Evolutionary conservation across 2,329 filamentous ascomycete species (phyloP).

Genomic region (Didymella segeticola): DNA sequence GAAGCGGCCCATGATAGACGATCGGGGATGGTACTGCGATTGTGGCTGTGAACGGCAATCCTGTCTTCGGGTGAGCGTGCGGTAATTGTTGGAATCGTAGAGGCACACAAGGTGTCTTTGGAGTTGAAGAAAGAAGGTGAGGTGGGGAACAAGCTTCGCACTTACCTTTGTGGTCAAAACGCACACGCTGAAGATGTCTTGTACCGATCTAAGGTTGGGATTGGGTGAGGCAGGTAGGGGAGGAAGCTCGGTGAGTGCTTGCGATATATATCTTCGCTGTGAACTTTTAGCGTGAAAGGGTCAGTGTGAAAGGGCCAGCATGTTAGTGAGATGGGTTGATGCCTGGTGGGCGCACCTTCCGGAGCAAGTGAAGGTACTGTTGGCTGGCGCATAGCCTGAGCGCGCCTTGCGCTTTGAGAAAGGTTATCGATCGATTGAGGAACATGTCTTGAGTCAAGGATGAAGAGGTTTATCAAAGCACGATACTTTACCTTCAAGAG

Average conservation of each 20-base stretch:
- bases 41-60: not conserved
- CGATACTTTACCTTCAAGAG: not conserved
- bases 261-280: not conserved
- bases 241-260: not conserved
- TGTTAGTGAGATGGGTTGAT: not conserved
- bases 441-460: not conserved
- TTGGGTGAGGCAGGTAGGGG: not conserved
- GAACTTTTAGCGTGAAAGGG: not conserved
- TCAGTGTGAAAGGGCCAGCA: not conserved
- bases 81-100: too few species aligned
- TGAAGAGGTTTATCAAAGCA: too few species aligned
- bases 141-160: not conserved
- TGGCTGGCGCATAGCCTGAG: not conserved
- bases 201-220: not conserved
- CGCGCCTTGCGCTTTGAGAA: not conserved
- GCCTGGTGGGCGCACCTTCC: not conserved
- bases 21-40: not conserved
- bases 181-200: not conserved
- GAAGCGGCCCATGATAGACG: constrained; percentile 36
- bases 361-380: constrained; percentile 8
- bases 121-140: not conserved
- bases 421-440: not conserved
- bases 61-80: not conserved
- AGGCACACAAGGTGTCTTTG: not conserved
- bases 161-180: constrained; percentile 2